A percentile compares a stretch with the other conserved stretches of the same genome.
Evolutionary conservation across 495 filamentous ascomycete species (phyloP).

Genomic region (Elaphomyces granulatus): DNA sequence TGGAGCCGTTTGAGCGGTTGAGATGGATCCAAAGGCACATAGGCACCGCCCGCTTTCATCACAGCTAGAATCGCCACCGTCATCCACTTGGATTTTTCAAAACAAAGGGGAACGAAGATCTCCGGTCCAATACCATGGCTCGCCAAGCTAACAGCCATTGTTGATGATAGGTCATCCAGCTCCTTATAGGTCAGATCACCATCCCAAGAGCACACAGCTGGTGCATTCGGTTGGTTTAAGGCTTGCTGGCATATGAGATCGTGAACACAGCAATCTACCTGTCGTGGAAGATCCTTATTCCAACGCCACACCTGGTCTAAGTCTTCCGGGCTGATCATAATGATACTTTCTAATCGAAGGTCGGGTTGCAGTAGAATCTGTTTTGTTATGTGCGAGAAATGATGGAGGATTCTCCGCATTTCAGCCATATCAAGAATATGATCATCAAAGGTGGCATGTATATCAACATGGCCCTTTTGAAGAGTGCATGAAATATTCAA

Average conservation of each 20-base stretch:
- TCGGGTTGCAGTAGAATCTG: not conserved
- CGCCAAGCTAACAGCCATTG: conserved; percentile 23
- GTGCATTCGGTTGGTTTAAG: conserved; percentile 7
- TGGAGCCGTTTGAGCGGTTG: conserved; percentile 16
- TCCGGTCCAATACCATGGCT: conserved; percentile 28
- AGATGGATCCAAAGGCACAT: conserved; percentile 26
- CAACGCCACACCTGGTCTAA: conserved; percentile 14
- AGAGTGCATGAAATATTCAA: too few relatives aligned
- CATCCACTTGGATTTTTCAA: conserved; percentile 14
- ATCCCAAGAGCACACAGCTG: conserved; percentile 25
- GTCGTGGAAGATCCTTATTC: conserved; percentile 16
- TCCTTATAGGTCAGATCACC: conserved; percentile 22
- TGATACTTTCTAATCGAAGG: conserved; percentile 1
- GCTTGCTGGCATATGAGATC: conserved; percentile 14
- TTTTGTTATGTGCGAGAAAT: conserved; percentile 12
- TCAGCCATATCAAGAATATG: conserved; percentile 3
- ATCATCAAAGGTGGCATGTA: conserved; percentile 11
- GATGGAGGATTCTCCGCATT: conserved; percentile 7
- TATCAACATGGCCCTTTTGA: too few relatives aligned
- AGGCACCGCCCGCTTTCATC: conserved; percentile 33
- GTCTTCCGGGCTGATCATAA: conserved; percentile 6
- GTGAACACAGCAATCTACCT: conserved; percentile 16
- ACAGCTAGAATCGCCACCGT: conserved; percentile 32
- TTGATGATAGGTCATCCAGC: conserved; percentile 20
- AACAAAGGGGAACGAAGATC: conserved; percentile 1